Evolutionary conservation across 352 stramenopile species (phyloP), one percentile per base, ranked within the genome.

Genomic region (Pythium myriotylum): DNA sequence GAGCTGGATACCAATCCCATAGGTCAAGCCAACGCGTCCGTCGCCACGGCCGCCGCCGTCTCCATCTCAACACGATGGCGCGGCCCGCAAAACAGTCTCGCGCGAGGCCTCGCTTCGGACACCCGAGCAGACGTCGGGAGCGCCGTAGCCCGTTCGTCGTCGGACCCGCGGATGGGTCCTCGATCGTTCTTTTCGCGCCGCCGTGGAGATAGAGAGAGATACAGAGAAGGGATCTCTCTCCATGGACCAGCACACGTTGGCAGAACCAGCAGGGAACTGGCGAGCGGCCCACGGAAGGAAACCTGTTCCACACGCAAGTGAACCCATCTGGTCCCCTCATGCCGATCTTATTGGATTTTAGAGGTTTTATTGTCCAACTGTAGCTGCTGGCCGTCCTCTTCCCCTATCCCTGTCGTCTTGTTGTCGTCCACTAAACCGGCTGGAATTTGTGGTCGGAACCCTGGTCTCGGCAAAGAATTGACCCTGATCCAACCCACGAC

Each of bases 1-100:
- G n/a, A 5, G 29, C 40, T 65, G 66, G 56, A 62, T 77, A 63
- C n/a, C n/a, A n/a, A n/a, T 26, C 43, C n/a, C n/a, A 4, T 20
- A 71, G 63, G 54, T 66, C 46, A 61, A 66, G 32, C 63, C 55
- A 14, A 55, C 56, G 51, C 63, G 63, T 20, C 63, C 63, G 16
- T 71, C 63, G 43, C 63, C 63, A n/a, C 49, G 63, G 29, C 43
- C 55, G 20, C 56, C 51, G 29, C 39, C 19, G 41, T 56, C 53
- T 20, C 41, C 43, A 12, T 47, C 46, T 16, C 43, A 64, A 13
- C 50, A 66, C n/a, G 29, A 71, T 26, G 32, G 26, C 39, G 39
- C 23, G 12, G 12, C 54, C 16, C 55, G 55, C 3, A 57, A 57
- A 23, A 52, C 22, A 1, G 49, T 20, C 3, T 59, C 56, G 20